phyloP scores from a whole-genome alignment of 2,329 filamentous ascomycete species.

The Aspergillus neotritici region DNA sequence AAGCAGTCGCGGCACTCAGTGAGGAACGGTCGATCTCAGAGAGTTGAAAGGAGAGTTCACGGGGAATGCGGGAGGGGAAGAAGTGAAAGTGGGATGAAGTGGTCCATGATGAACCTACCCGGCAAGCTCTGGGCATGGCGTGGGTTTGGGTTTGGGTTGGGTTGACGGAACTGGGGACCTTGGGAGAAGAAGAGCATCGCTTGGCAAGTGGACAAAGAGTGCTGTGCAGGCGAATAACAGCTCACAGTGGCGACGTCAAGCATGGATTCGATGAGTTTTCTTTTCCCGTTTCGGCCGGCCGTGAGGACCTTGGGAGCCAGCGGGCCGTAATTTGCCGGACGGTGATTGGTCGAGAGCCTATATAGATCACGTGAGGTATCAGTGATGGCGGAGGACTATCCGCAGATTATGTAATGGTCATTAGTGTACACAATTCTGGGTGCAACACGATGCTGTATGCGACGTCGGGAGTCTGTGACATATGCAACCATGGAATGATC shows the following conservation, averaged over 20 bases:
- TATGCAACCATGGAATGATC: no score
- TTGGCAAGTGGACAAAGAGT: constrained; percentile 5
- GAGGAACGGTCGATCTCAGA: background rate
- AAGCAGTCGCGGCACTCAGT: no score
- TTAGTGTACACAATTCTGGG: no score
- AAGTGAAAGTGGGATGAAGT: background rate
- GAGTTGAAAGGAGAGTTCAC: background rate
- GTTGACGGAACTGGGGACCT: constrained; percentile 9
- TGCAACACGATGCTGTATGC: no score
- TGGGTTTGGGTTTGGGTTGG: background rate
- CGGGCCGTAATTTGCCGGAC: constrained; percentile 12
- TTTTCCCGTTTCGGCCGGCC: background rate
- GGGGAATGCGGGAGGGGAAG: no score
- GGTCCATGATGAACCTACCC: background rate
- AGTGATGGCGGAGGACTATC: no score
- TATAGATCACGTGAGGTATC: no score
- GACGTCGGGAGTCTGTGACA: no score
- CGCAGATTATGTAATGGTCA: no score
- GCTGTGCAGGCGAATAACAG: background rate
- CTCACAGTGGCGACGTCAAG: constrained; percentile 17
- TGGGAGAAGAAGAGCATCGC: constrained; percentile 9
- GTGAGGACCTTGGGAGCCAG: constrained; percentile 31
- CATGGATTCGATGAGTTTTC: constrained; percentile 7
- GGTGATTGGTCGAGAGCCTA: no score
- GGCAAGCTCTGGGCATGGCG: no score